Conservation (phyloP, 805 yeast species). For the Lipomyces orientalis region DNA sequence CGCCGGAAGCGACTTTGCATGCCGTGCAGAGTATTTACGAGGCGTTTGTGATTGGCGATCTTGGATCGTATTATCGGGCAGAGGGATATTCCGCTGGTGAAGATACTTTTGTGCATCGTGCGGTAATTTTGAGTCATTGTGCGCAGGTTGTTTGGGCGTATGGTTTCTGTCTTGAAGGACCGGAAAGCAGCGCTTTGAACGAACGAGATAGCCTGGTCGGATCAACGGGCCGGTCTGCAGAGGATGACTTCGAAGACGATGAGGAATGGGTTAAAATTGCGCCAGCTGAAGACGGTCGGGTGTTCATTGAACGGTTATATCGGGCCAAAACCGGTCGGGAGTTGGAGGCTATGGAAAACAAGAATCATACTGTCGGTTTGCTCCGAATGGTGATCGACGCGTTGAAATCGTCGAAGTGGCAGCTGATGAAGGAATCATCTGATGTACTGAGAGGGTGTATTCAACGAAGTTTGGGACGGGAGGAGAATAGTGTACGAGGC, state of each 20-base stretch:
- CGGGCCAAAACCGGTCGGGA: conserved; percentile 43
- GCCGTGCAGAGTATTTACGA: conserved; percentile 47
- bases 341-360: conserved; percentile 47
- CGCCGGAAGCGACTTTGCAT: conserved; percentile 59
- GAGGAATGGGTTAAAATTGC: conserved; percentile 36
- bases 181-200: conserved; percentile 40
- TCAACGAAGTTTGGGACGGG: conserved; percentile 37
- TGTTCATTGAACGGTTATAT: conserved; percentile 57
- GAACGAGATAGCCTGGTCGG: conserved; percentile 20
- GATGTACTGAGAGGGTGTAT: conserved; percentile 31
- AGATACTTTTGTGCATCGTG: conserved; percentile 44
- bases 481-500: background rate
- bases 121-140: conserved; percentile 41
- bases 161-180: conserved; percentile 44
- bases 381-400: conserved; percentile 45
- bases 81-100: conserved; percentile 38
- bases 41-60: conserved; percentile 31
- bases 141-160: conserved; percentile 45
- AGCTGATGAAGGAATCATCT: conserved; percentile 38
- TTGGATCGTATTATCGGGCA: conserved; percentile 23
- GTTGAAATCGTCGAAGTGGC: conserved; percentile 42
- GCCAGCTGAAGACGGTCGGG: conserved; percentile 56
- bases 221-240: background rate
- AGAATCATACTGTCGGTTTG: conserved; percentile 62
- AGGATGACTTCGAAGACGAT: conserved; percentile 9